These are phyloP conservation scores for Euphorbia celastroides DNA, from an alignment of 441 rosid species.

Conservation along the genomic window DNA sequence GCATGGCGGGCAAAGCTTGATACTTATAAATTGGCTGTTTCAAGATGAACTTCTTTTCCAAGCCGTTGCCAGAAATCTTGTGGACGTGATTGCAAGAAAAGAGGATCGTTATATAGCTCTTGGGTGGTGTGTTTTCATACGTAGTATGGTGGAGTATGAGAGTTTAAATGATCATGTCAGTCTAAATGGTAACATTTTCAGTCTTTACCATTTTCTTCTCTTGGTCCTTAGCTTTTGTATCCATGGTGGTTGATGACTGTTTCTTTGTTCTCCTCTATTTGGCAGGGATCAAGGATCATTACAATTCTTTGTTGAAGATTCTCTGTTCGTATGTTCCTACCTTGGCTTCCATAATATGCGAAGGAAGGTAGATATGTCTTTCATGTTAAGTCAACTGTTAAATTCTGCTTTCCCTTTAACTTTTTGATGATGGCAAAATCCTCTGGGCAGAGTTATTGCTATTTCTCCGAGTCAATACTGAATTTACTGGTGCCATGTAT, in stretches of 20 bases:
- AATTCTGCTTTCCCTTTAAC: conserved; percentile 3
- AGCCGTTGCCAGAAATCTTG: conserved; percentile 41
- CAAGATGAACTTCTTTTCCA: conserved; percentile 61
- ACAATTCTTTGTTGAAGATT: conserved; percentile 45
- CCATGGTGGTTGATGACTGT: conserved; percentile 13
- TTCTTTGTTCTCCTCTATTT: conserved; percentile 9
- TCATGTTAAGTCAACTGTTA: conserved; percentile 10
- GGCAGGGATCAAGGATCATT: conserved; percentile 66
- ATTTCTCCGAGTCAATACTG: not conserved
- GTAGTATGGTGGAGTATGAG: conserved; percentile 54
- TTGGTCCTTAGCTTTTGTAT: not conserved
- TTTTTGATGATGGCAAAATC: not conserved
- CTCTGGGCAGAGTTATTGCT: not conserved
- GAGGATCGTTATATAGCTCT: conserved; percentile 64
- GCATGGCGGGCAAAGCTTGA: conserved; percentile 45
- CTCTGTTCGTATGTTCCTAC: conserved; percentile 53
- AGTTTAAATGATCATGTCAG: conserved; percentile 34
- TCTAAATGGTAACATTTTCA: conserved; percentile 44
- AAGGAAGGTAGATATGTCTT: conserved; percentile 57
- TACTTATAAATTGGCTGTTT: conserved; percentile 65
- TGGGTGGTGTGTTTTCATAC: conserved; percentile 92
- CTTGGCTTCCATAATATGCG: conserved; percentile 35
- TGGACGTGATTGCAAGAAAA: conserved; percentile 41
- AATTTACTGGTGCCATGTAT: not conserved
- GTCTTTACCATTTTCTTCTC: not conserved